phyloP scores from a whole-genome alignment of 306 rosid genomes.

The Pyrus bretschneideri region DNA sequence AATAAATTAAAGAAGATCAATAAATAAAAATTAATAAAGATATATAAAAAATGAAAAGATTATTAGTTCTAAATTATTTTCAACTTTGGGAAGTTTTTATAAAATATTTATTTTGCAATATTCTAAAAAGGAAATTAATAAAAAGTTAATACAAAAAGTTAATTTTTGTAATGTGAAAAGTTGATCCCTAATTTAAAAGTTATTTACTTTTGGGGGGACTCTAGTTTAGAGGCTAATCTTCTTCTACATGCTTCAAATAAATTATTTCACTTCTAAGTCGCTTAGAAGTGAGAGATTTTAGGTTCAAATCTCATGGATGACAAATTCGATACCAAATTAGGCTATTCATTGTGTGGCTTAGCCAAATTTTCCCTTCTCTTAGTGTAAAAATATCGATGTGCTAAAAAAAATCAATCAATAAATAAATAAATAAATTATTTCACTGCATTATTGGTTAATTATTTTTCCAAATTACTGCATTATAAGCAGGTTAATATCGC shows the following conservation, averaged over 20 bases:
- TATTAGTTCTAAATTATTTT: not conserved
- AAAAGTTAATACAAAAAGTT: too few species aligned
- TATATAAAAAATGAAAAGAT: too few species aligned
- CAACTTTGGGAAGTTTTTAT: not conserved
- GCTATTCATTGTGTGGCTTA: too few species aligned
- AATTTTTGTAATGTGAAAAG: not conserved
- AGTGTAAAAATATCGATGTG: too few species aligned
- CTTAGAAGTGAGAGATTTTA: too few species aligned
- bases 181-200: not conserved
- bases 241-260: not conserved
- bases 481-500: not conserved
- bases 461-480: not conserved
- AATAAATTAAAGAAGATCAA: too few species aligned
- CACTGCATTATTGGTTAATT: not conserved
- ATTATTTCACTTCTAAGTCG: too few species aligned
- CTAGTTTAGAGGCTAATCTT: not conserved
- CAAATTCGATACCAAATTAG: too few species aligned
- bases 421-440: not conserved
- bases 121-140: not conserved
- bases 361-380: fast-evolving
- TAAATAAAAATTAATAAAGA: too few species aligned
- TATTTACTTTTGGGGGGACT: not conserved
- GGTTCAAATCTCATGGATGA: fast-evolving
- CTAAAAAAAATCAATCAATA: too few species aligned
- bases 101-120: not conserved